Percentiles rank a stretch among this genome's conserved stretches.
These are phyloP conservation scores for Paraconiothyrium brasiliense DNA, from an alignment of 2,329 filamentous ascomycete species.

Conservation along the genomic window DNA sequence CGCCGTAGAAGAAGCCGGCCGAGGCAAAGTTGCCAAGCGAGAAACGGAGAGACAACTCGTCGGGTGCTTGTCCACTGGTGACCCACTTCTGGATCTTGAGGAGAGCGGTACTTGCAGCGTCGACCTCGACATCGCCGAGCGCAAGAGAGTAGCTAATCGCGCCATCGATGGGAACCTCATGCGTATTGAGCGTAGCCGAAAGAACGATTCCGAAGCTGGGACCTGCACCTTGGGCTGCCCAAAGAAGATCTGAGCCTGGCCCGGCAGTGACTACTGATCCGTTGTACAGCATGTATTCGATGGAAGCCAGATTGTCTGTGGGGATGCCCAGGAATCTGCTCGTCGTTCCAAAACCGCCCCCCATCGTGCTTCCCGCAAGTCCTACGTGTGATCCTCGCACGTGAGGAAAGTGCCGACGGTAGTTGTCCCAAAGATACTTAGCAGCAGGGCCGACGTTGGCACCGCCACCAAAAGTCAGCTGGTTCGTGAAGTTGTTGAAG, in stretches of 20 bases:
- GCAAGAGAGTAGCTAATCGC: conserved; percentile 1
- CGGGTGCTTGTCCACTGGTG: neutral
- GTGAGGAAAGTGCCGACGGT: conserved; percentile 6
- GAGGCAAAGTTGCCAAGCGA: neutral
- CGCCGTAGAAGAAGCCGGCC: conserved; percentile 5
- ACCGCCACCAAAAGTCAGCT: neutral
- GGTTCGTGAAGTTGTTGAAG: neutral
- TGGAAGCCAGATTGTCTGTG: conserved; percentile 5
- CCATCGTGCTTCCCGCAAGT: conserved; percentile 4
- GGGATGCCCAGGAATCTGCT: conserved; percentile 8
- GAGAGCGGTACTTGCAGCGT: neutral
- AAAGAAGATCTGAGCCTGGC: conserved; percentile 2
- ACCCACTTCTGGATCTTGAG: conserved; percentile 5
- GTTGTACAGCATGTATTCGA: conserved; percentile 6
- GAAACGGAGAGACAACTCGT: neutral
- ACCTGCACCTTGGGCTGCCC: conserved; percentile 3
- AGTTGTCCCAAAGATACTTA: conserved; percentile 8
- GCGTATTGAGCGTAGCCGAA: neutral
- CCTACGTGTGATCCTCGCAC: conserved; percentile 7
- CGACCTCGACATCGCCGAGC: neutral
- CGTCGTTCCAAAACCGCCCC: conserved; percentile 5
- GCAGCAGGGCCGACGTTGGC: conserved; percentile 1
- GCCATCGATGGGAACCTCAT: conserved; percentile 2
- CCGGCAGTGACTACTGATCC: conserved; percentile 2
- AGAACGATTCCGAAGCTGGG: conserved; percentile 8